These are phyloP conservation scores for Zygosaccharomyces kombuchaensis DNA, from an alignment of 805 yeast genomes.

Conservation along the genomic window DNA sequence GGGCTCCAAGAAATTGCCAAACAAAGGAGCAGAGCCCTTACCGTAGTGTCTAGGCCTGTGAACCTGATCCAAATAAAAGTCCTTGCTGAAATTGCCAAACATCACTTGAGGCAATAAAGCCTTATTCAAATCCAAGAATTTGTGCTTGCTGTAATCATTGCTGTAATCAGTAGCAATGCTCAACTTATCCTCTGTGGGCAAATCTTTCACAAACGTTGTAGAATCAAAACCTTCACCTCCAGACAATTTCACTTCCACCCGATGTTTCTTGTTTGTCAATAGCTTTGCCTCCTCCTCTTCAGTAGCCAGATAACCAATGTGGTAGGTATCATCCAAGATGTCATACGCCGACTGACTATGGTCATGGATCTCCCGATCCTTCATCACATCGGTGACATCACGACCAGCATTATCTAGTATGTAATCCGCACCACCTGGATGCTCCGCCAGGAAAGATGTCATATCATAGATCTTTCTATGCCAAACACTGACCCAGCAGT, in stretches of 20 bases:
- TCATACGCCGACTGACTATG: conserved; percentile 86
- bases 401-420: conserved; percentile 70
- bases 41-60: conserved; percentile 99
- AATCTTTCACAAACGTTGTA: conserved; percentile 50
- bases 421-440: conserved; percentile 73
- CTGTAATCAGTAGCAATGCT: conserved; percentile 73
- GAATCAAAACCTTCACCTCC: conserved; percentile 42
- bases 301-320: conserved; percentile 82
- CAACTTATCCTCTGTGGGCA: conserved; percentile 70
- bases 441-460: conserved; percentile 46
- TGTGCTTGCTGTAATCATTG: conserved; percentile 68
- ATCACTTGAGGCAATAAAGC: conserved; percentile 82
- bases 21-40: conserved; percentile 90
- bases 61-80: conserved; percentile 90
- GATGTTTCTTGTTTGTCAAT: conserved; percentile 53
- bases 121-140: conserved; percentile 78
- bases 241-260: conserved; percentile 55
- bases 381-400: conserved; percentile 65
- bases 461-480: conserved; percentile 81
- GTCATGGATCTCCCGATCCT: conserved; percentile 51
- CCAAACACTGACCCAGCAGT: conserved; percentile 79
- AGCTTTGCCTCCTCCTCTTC: conserved; percentile 70
- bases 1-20: conserved; percentile 94
- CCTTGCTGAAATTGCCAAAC: conserved; percentile 70
- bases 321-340: conserved; percentile 72